Evolutionary conservation across 2,329 filamentous ascomycete species (phyloP).

Genomic region (Penicillium sp.): DNA sequence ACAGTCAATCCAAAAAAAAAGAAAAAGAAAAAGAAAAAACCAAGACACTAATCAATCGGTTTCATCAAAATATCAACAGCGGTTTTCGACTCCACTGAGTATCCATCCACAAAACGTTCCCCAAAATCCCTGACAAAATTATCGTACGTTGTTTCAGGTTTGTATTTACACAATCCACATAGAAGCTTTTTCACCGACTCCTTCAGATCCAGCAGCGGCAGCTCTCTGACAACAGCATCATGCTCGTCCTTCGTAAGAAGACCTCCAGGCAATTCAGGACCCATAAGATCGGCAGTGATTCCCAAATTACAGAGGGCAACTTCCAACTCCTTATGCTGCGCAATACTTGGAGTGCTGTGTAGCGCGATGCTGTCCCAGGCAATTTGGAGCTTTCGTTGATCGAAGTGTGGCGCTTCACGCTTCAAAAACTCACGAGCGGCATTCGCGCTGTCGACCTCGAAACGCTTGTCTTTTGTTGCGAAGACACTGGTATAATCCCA

Average conservation of each 20-base stretch:
- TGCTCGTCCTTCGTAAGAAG: slow-evolving; percentile 36
- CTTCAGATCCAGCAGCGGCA: slow-evolving; percentile 41
- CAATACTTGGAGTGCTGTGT: slow-evolving; percentile 46
- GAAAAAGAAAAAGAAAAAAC: no score
- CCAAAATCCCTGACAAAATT: slow-evolving; percentile 36
- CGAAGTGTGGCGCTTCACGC: slow-evolving; percentile 37
- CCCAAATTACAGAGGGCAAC: slow-evolving; percentile 41
- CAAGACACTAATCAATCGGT: neutral
- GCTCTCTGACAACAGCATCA: slow-evolving; percentile 36
- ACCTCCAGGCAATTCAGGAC: slow-evolving; percentile 35
- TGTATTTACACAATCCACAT: slow-evolving; percentile 46
- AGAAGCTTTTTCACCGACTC: slow-evolving; percentile 43
- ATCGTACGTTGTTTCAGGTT: slow-evolving; percentile 47
- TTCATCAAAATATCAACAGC: neutral
- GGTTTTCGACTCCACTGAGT: neutral
- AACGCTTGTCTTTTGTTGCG: slow-evolving; percentile 51
- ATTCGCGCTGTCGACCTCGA: slow-evolving; percentile 57
- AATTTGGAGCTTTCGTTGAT: slow-evolving; percentile 48
- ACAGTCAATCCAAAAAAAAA: no score
- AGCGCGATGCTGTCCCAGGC: slow-evolving; percentile 57
- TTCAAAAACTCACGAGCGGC: slow-evolving; percentile 48
- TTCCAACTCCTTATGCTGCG: slow-evolving; percentile 49
- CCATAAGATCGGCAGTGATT: slow-evolving; percentile 46
- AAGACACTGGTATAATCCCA: slow-evolving; percentile 43
- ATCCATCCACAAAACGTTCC: slow-evolving; percentile 9